These are phyloP conservation scores for Penicillium paneum DNA, from an alignment of 2,329 filamentous ascomycete species.

Conservation along the genomic window DNA sequence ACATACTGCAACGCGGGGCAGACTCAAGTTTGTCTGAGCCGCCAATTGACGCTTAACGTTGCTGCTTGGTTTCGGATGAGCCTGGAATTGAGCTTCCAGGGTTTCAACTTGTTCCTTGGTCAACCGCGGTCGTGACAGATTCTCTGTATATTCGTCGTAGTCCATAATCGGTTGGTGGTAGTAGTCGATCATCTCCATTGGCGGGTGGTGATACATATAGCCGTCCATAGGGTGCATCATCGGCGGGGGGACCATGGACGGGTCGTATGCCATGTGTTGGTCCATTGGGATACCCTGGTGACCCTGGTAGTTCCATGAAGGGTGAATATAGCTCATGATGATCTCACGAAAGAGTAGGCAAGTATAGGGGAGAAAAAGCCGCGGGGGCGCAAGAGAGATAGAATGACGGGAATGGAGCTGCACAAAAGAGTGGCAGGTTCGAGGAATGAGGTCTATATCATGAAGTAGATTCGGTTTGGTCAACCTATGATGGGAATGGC, in stretches of 20 bases:
- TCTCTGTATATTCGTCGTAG: slow-evolving; percentile 49
- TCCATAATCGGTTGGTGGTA: slow-evolving; percentile 43
- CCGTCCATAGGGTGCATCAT: slow-evolving; percentile 41
- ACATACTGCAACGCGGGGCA: slow-evolving; percentile 51
- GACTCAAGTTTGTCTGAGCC: slow-evolving; percentile 47
- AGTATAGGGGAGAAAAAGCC: slow-evolving; percentile 5
- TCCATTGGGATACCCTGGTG: slow-evolving; percentile 39
- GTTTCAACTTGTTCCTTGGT: slow-evolving; percentile 53
- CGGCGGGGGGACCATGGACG: slow-evolving; percentile 36
- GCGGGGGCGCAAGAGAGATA: background rate
- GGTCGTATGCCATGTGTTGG: slow-evolving; percentile 36
- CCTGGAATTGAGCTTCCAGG: slow-evolving; percentile 49
- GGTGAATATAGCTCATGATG: slow-evolving; percentile 42
- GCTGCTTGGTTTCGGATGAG: slow-evolving; percentile 51
- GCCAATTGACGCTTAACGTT: slow-evolving; percentile 51
- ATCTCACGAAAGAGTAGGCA: background rate
- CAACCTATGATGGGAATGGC: background rate
- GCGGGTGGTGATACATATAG: slow-evolving; percentile 38
- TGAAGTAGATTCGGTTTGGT: slow-evolving; percentile 7
- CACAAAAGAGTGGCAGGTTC: slow-evolving; percentile 20
- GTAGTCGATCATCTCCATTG: slow-evolving; percentile 45
- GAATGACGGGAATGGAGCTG: slow-evolving; percentile 13
- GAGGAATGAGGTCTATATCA: slow-evolving; percentile 19
- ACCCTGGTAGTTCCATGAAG: slow-evolving; percentile 36
- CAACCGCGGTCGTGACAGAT: slow-evolving; percentile 48